Evolutionary conservation across 2,329 filamentous ascomycete species (phyloP).

Genomic region (Cladobotryum mycophilum): DNA sequence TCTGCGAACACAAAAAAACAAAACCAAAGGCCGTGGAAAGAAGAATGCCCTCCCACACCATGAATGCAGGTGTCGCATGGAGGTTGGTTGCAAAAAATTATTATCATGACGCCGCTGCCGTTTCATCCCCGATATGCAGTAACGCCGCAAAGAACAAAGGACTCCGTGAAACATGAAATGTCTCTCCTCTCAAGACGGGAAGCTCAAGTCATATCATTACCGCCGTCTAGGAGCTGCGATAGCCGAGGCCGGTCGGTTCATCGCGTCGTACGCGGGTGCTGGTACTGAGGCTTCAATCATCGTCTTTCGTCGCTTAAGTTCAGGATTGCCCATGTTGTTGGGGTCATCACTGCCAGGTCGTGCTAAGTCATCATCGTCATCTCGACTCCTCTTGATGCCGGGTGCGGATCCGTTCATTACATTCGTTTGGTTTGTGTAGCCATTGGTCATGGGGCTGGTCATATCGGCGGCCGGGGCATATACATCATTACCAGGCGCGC

Average conservation of each 20-base stretch:
- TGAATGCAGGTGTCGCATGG: conserved; percentile 10
- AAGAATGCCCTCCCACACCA: conserved; percentile 13
- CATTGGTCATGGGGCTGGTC: conserved; percentile 48
- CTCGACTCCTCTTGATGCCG: conserved; percentile 41
- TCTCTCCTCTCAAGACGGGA: conserved; percentile 8
- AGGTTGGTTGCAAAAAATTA: conserved; percentile 10
- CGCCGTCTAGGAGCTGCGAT: conserved; percentile 37
- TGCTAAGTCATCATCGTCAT: conserved; percentile 54
- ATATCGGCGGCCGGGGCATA: conserved; percentile 64
- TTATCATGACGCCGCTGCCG: conserved; percentile 12
- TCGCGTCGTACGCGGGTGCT: conserved; percentile 42
- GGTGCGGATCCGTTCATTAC: conserved; percentile 56
- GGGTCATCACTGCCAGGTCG: conserved; percentile 52
- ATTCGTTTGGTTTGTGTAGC: conserved; percentile 57
- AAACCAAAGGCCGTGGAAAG: conserved; percentile 12
- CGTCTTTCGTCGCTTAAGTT: conserved; percentile 75
- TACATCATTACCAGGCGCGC: conserved; percentile 58
- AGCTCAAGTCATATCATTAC: conserved; percentile 19
- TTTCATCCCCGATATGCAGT: conserved; percentile 6
- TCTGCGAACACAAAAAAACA: conserved; percentile 25
- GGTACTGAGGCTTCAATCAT: conserved; percentile 55
- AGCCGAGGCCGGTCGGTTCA: conserved; percentile 42
- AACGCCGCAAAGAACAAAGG: conserved; percentile 9
- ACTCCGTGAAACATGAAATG: conserved; percentile 9
- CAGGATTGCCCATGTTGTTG: conserved; percentile 40